These are phyloP conservation scores for Gossypium sturtianum DNA, from an alignment of 345 rosid genomes.

Conservation along the genomic window DNA sequence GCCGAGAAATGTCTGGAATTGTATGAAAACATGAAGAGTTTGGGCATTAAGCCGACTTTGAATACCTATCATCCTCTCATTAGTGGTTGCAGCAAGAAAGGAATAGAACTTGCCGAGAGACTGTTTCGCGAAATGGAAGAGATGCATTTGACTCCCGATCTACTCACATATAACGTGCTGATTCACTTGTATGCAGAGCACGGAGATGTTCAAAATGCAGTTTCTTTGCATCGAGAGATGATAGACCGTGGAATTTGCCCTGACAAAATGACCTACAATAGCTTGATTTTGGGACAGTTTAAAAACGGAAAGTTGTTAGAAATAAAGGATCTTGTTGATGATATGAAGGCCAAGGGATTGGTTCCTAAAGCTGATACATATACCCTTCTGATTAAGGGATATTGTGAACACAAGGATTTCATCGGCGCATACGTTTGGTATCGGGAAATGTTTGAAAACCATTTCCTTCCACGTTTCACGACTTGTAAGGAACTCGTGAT, in stretches of 20 bases:
- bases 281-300: constrained; percentile 55
- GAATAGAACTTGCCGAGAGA: constrained; percentile 38
- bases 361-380: constrained; percentile 66
- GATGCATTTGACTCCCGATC: constrained; percentile 54
- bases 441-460: constrained; percentile 59
- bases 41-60: constrained; percentile 49
- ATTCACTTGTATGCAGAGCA: constrained; percentile 46
- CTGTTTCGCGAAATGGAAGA: constrained; percentile 48
- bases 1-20: constrained; percentile 49
- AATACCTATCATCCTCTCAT: constrained; percentile 59
- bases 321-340: constrained; percentile 36
- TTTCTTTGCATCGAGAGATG: constrained; percentile 48
- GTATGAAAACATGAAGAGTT: constrained; percentile 57
- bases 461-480: constrained; percentile 33
- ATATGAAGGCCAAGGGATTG: constrained; percentile 49
- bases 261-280: constrained; percentile 59
- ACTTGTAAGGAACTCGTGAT: constrained; percentile 36
- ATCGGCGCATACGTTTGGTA: constrained; percentile 62
- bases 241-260: constrained; percentile 37
- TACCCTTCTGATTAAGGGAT: constrained; percentile 49
- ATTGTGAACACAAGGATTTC: constrained; percentile 46
- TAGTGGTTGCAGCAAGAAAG: constrained; percentile 42
- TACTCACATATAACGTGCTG: constrained; percentile 41
- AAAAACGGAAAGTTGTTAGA: constrained; percentile 38
- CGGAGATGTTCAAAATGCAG: constrained; percentile 41